A percentile compares a stretch with the other conserved stretches of the same genome.
phyloP scores from a whole-genome alignment of 148 eudicot genomes.

The Spergularia marina region DNA sequence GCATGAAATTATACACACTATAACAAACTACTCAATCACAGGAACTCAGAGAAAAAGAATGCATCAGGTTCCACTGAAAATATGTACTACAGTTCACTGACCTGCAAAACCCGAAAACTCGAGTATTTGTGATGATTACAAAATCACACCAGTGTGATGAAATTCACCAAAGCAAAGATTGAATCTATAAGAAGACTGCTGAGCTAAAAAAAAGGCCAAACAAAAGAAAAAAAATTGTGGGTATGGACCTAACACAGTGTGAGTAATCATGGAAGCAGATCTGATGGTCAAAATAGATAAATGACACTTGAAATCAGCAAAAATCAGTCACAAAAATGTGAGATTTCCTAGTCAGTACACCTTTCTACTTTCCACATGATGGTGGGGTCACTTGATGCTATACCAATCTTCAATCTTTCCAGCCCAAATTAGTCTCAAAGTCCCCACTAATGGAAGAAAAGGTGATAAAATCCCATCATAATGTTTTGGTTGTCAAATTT shows the following conservation, averaged over 20 bases:
- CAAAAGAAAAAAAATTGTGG: neutral
- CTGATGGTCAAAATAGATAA: slow-evolving; percentile 24
- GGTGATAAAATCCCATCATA: neutral
- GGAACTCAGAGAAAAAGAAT: neutral
- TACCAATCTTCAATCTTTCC: slow-evolving; percentile 26
- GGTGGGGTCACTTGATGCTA: slow-evolving; percentile 22
- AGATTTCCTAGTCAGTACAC: slow-evolving; percentile 18
- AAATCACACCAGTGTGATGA: neutral
- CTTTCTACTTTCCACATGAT: slow-evolving; percentile 22
- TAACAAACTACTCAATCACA: neutral
- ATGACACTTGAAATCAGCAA: slow-evolving; percentile 14
- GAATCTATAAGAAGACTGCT: neutral
- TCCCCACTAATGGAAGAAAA: slow-evolving; percentile 19
- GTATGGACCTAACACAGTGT: slow-evolving; percentile 4
- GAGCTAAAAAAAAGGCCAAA: neutral
- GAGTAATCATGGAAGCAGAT: slow-evolving; percentile 14
- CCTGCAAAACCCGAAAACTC: slow-evolving; percentile 11
- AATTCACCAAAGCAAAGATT: neutral
- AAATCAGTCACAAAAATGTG: slow-evolving; percentile 9
- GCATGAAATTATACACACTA: neutral
- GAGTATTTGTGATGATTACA: no score
- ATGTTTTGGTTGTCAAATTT: slow-evolving; percentile 13
- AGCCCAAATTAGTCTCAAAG: slow-evolving; percentile 3
- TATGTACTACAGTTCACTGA: slow-evolving; percentile 9
- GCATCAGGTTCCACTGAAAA: neutral